Evolutionary conservation across 305 asterid genomes (phyloP).

Genomic region (Fraxinus greggii): DNA sequence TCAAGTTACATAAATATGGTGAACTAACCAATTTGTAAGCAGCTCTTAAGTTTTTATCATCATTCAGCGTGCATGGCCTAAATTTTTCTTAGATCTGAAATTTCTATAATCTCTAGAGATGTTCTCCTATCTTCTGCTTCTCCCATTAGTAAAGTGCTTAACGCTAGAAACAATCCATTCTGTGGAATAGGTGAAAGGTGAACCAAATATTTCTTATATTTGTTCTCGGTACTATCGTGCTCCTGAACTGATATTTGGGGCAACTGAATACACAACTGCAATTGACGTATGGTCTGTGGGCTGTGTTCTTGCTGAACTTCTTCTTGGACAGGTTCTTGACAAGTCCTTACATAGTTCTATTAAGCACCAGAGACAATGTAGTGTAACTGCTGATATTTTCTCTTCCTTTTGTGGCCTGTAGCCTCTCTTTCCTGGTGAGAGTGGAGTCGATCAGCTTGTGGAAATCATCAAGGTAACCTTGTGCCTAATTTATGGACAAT

Average conservation of each 20-base stretch:
- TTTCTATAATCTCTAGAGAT: neutral
- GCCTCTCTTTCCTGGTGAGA: constrained; percentile 93
- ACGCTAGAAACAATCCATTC: constrained; percentile 12
- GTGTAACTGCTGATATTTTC: constrained; percentile 10
- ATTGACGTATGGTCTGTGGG: constrained; percentile 92
- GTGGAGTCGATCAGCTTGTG: constrained; percentile 90
- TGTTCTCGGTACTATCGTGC: constrained; percentile 90
- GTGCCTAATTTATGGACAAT: constrained; percentile 11
- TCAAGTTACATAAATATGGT: neutral
- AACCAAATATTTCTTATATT: constrained; percentile 82
- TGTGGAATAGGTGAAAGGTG: constrained; percentile 70
- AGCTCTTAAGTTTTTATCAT: neutral
- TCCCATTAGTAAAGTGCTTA: neutral
- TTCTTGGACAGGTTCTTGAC: constrained; percentile 78
- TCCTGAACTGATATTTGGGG: constrained; percentile 84
- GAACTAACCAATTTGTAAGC: neutral
- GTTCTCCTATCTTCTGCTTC: constrained; percentile 11
- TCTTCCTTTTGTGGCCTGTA: constrained; percentile 25
- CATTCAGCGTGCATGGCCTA: neutral
- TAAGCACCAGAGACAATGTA: neutral
- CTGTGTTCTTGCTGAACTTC: constrained; percentile 81
- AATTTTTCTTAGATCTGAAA: neutral
- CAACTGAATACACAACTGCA: constrained; percentile 84
- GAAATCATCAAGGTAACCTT: constrained; percentile 74
- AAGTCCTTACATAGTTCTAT: constrained; percentile 3